phyloP scores from a whole-genome alignment of 2,329 filamentous ascomycete species.

The Acephala macrosclerotiorum region DNA sequence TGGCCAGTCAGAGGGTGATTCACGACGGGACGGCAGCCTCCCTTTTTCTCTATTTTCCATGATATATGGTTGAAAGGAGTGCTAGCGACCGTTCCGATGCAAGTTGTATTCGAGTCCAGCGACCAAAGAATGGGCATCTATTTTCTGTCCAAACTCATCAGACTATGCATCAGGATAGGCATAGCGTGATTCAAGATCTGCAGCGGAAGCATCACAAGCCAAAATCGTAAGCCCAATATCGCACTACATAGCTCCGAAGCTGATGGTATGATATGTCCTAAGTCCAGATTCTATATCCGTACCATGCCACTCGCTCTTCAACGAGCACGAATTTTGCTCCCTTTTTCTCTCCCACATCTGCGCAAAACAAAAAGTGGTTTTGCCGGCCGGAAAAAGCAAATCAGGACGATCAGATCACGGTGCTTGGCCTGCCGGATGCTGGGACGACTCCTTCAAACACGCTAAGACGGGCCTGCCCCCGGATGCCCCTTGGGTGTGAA shows the following conservation, averaged over 20 bases:
- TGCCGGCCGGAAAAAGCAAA: conserved; percentile 21
- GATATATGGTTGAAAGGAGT: conserved; percentile 7
- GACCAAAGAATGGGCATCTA: conserved; percentile 6
- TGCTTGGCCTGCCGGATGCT: conserved; percentile 19
- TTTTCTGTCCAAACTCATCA: not conserved
- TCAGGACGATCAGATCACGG: conserved; percentile 26
- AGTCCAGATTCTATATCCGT: conserved; percentile 5
- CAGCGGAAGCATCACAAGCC: conserved; percentile 1
- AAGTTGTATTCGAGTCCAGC: not conserved
- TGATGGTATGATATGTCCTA: not conserved
- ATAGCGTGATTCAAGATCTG: conserved; percentile 7
- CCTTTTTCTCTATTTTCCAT: not conserved
- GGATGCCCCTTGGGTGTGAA: conserved; percentile 9
- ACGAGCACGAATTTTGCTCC: not conserved
- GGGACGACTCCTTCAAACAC: conserved; percentile 31
- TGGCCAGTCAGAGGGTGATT: not conserved
- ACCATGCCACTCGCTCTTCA: not conserved
- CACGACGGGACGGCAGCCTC: not conserved
- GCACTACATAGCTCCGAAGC: not conserved
- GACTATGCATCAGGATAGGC: conserved; percentile 8
- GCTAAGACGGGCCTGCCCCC: conserved; percentile 27
- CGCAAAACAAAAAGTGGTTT: not conserved
- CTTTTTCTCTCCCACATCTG: not conserved
- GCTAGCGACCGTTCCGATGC: conserved; percentile 4
- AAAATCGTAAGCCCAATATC: not conserved